Evolutionary conservation across 2,329 filamentous ascomycete species (phyloP), one percentile per base, ranked within the genome.

Genomic region (Aspergillus sp.): DNA sequence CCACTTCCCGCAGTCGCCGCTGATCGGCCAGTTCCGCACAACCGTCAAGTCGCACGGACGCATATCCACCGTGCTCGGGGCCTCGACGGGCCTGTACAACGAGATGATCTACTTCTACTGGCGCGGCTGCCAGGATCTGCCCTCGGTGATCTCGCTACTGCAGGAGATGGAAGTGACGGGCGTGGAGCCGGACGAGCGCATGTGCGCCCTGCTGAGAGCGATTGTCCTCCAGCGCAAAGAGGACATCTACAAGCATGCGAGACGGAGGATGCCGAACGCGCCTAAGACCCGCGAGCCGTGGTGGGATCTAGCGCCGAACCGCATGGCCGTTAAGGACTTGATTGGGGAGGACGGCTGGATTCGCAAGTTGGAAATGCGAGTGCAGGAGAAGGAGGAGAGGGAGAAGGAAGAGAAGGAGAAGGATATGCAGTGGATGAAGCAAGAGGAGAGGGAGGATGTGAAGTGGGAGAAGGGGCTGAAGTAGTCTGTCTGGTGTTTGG

Each of bases 141-240:
- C 73, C 6, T 73, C 69, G 16, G 73, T 81, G 31, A 67, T 77
- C 3, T 65, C 70, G 1, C 67, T 80, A 10, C 65, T 80, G 10
- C 65, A 67, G 24, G 78, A 81, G 51, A 81, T 81, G 79, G 72
- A 79, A 52, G 65, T 73, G n/a, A 72, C 69, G 5, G 79, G 78
- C 4, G 66, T 80, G 51, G 71, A 75, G 45, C 71, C 75, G 7
- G 71, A 77, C 56, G 42, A 59, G 5, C 69, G 70, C 24, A 79
- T 78, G 5, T 63, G 70, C 14, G 56, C 60, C 0, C 60, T 78
- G 4, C 59, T 79, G 39, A 61, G 68, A 7, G 58, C 58, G 4
- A 75, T 78, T 46, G 62, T 69, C n/a, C 52, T 58, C 9, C 67
- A 72, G 47, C 67, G 69, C 67, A 55, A 66, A 62, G 49, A 52